Percentiles rank a stretch among this genome's conserved stretches.
phyloP scores from a whole-genome alignment of 2,329 filamentous ascomycete genomes.

The Colletotrichum melonis region DNA sequence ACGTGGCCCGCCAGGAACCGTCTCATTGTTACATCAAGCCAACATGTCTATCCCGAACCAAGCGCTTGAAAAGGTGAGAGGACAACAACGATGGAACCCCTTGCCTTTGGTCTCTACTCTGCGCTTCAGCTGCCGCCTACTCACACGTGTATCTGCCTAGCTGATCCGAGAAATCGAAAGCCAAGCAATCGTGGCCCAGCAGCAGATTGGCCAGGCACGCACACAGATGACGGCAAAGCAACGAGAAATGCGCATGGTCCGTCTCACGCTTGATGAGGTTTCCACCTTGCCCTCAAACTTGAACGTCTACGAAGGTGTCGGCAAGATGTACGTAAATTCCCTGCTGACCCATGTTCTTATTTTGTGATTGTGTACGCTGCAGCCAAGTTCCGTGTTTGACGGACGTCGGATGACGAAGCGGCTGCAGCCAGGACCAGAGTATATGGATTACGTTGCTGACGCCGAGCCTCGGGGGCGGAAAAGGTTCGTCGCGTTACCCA shows the following conservation, averaged over 20 bases:
- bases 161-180: constrained; percentile 93
- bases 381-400: background rate
- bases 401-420: background rate
- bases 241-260: constrained; percentile 87
- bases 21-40: constrained; percentile 1
- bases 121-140: constrained; percentile 21
- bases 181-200: constrained; percentile 87
- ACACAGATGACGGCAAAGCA: constrained; percentile 88
- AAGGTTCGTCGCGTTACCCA: constrained; percentile 90
- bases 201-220: constrained; percentile 89
- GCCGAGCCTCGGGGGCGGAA: background rate
- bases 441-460: constrained; percentile 18
- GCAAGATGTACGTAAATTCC: constrained; percentile 82
- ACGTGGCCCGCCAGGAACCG: background rate
- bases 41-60: constrained; percentile 94
- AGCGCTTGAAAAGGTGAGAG: constrained; percentile 86
- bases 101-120: background rate
- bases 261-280: constrained; percentile 88
- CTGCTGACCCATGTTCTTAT: background rate
- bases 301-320: constrained; percentile 91
- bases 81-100: background rate
- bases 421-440: background rate
- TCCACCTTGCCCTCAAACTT: constrained; percentile 80
- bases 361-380: background rate
- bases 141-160: constrained; percentile 55